A percentile compares a stretch with the other conserved stretches of the same genome.
phyloP scores from a whole-genome alignment of 345 rosid species.

The Populus euphratica region DNA sequence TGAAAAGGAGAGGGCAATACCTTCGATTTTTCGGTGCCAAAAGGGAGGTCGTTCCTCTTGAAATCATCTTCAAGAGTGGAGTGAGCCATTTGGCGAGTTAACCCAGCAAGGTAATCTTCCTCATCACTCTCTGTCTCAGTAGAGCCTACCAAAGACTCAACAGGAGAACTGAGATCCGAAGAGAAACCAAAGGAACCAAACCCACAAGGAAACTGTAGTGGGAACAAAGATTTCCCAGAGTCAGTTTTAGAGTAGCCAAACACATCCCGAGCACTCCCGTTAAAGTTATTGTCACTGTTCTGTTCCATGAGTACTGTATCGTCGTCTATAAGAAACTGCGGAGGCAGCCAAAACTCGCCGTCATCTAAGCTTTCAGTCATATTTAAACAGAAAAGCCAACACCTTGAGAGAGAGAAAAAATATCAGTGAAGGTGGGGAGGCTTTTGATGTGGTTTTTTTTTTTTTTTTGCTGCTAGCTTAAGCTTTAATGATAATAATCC shows the following conservation, averaged over 20 bases:
- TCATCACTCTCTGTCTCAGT: conserved; percentile 61
- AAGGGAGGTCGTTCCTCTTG: conserved; percentile 12
- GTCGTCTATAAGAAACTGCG: conserved; percentile 69
- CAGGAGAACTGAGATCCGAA: conserved; percentile 54
- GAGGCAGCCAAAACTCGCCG: conserved; percentile 74
- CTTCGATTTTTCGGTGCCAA: conserved; percentile 27
- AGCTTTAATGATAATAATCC: conserved; percentile 39
- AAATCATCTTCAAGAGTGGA: conserved; percentile 42
- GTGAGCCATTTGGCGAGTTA: conserved; percentile 40
- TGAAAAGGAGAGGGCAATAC: conserved; percentile 13
- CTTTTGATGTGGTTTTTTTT: conserved; percentile 9
- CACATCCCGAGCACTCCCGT: not conserved
- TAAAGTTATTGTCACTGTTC: not conserved
- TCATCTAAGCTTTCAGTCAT: conserved; percentile 64
- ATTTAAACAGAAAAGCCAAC: not conserved
- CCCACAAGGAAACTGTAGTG: conserved; percentile 56
- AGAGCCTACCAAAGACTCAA: conserved; percentile 51
- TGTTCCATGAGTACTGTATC: conserved; percentile 44
- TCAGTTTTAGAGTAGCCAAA: conserved; percentile 24
- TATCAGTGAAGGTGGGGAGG: not conserved
- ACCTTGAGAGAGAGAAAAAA: not conserved
- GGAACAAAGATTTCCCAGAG: conserved; percentile 32
- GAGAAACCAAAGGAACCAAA: conserved; percentile 35
- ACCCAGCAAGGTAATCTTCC: conserved; percentile 41
- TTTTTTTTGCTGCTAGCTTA: conserved; percentile 34